Base-by-base conservation (phyloP, 75 land plant species). In the Isoetes taiwanensis region DNA sequence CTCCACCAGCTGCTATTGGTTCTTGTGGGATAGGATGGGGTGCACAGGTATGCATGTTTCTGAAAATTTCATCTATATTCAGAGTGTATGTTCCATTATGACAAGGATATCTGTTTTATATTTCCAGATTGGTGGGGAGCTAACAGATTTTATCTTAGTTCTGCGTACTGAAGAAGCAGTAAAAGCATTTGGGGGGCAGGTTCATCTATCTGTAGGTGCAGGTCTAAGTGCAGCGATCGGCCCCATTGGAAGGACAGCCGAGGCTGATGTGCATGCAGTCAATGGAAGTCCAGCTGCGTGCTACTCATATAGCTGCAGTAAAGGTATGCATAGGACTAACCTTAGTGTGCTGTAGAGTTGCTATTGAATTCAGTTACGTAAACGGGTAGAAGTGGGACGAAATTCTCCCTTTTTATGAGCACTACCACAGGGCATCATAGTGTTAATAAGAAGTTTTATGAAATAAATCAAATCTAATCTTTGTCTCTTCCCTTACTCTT, bases 1-100 rank as follows among this genome's bases (percentile, higher is more conserved):
- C 99, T 66, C 71, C 99, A 12, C 99, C 99, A 1, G 79, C 90
- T 29, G 99, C 99, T 28, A 76, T 94, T 40, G 73, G 90, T 39
- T 74, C 96, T 20, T 70, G 80, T 64, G 99, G 99, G 29, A 28
- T 89, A 42, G 96, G 99, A 40, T 94, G 99, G 99, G 99, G 99
- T 25, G 76, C 78, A 53, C 99, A 94, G 86, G 99, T 89, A 38
- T 55, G 0, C 24, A 19, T 41, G 5, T 40, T 56, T 53, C 27
- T 37, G 39, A 9, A 37, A 9, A 37, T 37, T 37, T 9, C 39
- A 37, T 14, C 12, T 14, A 37, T 37, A 37, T 14, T 37, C 39
- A 9, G 39, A 9, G 39, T 37, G 39, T 37, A 14, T 37, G 39
- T 37, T 9, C 14, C 12, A 37, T 9, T 9, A 14, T 9, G 39